Percentiles rank a stretch among this genome's conserved stretches.
phyloP scores from a whole-genome alignment of 2,329 filamentous ascomycete genomes.

The Aureobasidium sp. region DNA sequence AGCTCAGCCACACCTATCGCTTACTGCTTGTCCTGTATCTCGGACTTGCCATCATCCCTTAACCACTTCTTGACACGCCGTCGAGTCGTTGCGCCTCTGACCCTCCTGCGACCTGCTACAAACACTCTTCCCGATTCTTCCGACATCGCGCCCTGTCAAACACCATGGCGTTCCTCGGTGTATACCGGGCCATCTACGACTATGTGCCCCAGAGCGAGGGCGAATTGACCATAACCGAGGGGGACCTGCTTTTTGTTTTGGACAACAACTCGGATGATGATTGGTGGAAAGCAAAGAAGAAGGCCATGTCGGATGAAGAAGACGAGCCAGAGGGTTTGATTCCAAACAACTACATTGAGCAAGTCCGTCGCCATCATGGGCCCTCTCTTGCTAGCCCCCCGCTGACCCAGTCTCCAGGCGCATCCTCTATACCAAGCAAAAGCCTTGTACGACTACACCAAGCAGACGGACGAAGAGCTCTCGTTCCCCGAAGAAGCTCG shows the following conservation, averaged over 20 bases:
- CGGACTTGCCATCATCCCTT: not conserved
- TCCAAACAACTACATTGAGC: slow-evolving; percentile 90
- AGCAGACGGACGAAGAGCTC: slow-evolving; percentile 95
- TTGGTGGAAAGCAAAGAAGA: slow-evolving; percentile 98
- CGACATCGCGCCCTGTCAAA: not conserved
- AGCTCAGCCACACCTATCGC: not conserved
- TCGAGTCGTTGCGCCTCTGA: not conserved
- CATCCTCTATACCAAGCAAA: slow-evolving; percentile 62
- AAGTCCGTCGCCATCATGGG: slow-evolving; percentile 51
- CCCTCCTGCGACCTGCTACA: not conserved
- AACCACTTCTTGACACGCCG: not conserved
- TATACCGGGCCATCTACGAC: slow-evolving; percentile 88
- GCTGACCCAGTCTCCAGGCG: slow-evolving; percentile 40
- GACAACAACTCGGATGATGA: slow-evolving; percentile 68
- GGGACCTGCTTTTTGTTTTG: slow-evolving; percentile 79
- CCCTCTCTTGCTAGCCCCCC: not conserved
- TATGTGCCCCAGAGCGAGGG: slow-evolving; percentile 80
- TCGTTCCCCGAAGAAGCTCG: slow-evolving; percentile 86
- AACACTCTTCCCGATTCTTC: not conserved
- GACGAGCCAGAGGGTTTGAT: slow-evolving; percentile 86
- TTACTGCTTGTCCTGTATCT: not conserved
- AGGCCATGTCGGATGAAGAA: slow-evolving; percentile 64
- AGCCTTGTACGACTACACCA: slow-evolving; percentile 95
- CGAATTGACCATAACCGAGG: slow-evolving; percentile 76
- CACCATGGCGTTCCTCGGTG: slow-evolving; percentile 80